Evolutionary conservation across 345 rosid species (phyloP).

Genomic region (Citrus sp.): DNA sequence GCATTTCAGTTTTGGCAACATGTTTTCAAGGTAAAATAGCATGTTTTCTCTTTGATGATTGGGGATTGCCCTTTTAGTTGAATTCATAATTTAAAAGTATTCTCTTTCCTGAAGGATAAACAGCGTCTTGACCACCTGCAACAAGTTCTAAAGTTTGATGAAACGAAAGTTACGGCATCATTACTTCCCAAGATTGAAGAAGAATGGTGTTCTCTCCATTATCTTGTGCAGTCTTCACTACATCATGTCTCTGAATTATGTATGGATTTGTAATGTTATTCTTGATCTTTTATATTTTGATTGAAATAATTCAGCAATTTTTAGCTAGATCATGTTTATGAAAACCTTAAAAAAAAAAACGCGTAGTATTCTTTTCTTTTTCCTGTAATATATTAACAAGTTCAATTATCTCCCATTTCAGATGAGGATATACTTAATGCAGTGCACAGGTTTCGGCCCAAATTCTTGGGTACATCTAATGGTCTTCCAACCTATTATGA

Average conservation of each 20-base stretch:
- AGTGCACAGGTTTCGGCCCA: conserved; percentile 76
- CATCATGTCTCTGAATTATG: conserved; percentile 73
- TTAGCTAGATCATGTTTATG: not conserved
- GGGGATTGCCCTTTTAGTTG: conserved; percentile 3
- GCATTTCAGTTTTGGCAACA: conserved; percentile 91
- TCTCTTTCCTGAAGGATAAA: conserved; percentile 56
- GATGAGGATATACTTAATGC: conserved; percentile 71
- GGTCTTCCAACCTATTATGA: conserved; percentile 56
- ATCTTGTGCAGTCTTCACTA: conserved; percentile 67
- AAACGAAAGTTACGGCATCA: conserved; percentile 31
- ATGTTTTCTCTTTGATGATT: conserved; percentile 9
- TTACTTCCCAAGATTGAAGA: conserved; percentile 58
- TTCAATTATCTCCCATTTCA: conserved; percentile 32
- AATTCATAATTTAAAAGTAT: conserved; percentile 19
- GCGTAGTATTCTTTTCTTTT: not conserved
- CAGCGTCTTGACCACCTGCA: conserved; percentile 66
- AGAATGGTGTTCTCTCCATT: conserved; percentile 87
- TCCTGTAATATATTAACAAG: not conserved
- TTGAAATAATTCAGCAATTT: not conserved
- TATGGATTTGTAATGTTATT: conserved; percentile 32
- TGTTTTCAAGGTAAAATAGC: conserved; percentile 56
- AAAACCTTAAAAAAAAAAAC: not conserved
- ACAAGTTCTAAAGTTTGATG: conserved; percentile 35
- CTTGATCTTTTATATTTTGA: not conserved
- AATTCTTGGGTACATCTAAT: conserved; percentile 43